phyloP scores from a whole-genome alignment of 805 yeast genomes.

The Wilhelminamyces savonicus region DNA sequence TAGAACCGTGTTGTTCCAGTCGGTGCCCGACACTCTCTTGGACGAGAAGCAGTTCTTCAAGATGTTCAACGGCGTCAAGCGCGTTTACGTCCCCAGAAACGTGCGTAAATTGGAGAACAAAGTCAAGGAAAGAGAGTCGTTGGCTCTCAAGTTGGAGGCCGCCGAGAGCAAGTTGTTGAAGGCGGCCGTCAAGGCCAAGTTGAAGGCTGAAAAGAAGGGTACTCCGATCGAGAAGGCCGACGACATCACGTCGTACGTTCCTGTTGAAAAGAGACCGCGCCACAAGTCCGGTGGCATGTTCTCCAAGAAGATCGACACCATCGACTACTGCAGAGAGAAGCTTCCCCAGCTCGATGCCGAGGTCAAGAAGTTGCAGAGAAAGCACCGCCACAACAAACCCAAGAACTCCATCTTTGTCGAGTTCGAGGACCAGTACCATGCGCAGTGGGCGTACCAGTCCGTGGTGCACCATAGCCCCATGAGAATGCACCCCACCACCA shows the following conservation, averaged over 20 bases:
- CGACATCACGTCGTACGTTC: slow-evolving; percentile 53
- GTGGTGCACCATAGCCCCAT: slow-evolving; percentile 61
- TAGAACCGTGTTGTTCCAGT: slow-evolving; percentile 77
- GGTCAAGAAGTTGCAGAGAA: slow-evolving; percentile 48
- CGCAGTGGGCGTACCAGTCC: slow-evolving; percentile 66
- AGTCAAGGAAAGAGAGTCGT: slow-evolving; percentile 51
- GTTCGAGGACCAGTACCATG: slow-evolving; percentile 68
- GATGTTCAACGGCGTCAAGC: slow-evolving; percentile 75
- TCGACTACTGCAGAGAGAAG: slow-evolving; percentile 49
- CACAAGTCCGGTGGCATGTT: slow-evolving; percentile 42
- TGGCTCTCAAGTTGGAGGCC: slow-evolving; percentile 60
- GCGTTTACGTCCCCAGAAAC: slow-evolving; percentile 76
- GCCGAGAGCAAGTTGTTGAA: slow-evolving; percentile 55
- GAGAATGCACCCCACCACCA: slow-evolving; percentile 51
- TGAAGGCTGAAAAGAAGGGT: slow-evolving; percentile 65
- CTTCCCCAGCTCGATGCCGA: slow-evolving; percentile 54
- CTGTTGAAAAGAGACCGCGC: slow-evolving; percentile 63
- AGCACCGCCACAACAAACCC: slow-evolving; percentile 44
- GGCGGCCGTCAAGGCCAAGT: slow-evolving; percentile 56
- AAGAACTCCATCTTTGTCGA: slow-evolving; percentile 78
- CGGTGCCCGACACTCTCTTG: slow-evolving; percentile 70
- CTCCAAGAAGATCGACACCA: slow-evolving; percentile 53
- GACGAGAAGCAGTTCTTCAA: slow-evolving; percentile 68
- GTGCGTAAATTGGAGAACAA: slow-evolving; percentile 46
- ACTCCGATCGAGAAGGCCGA: slow-evolving; percentile 35